Base-by-base conservation (phyloP, 2,329 filamentous ascomycete genomes). In the Plenodomus biglobosus region DNA sequence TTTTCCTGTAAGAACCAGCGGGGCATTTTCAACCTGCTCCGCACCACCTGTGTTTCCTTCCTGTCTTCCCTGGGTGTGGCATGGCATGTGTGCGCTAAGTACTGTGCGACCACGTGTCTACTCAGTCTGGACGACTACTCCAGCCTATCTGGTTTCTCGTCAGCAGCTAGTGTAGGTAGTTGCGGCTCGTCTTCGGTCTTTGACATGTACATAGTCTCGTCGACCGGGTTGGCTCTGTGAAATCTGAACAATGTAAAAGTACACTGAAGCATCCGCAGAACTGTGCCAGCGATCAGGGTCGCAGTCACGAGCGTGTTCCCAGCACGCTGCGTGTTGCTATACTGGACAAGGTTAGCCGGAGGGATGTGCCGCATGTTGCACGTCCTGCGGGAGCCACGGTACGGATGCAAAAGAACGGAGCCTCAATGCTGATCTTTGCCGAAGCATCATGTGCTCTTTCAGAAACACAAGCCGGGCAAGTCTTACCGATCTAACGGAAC, bases 21-120 rank as follows among this genome's bases (percentile, higher is more conserved):
- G 75, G 76, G 78, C 78, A 84, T 76, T 15, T 60, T 87, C 84
- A 87, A 87, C 84, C 78, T 85, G 81, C 79, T 67, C 67, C 55
- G 60, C 66, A 55, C 56, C 50, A 62, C 62, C 58, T 69, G 61
- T 66, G 54, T 66, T 61, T 60, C 52, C 49, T 61, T 59, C 41
- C 57, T 38, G 38, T 52, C 56, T 38, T 42, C 39, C 44, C 46
- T 45, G 50, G 45, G 58, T 48, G 35, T 45, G 47, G 52, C 48
- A 50, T 45, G 38, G 40, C 38, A 46, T 51, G 42, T 52, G 43
- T 48, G 41, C 47, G 44, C 48, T 53, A 49, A 54, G 42, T 38
- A 50, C 53, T 54, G 55, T 40, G 57, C 56, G 44, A 48, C 44
- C 40, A 51, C 42, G 46, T 35, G 32, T 45, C 40, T 36, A 35